phyloP scores from a whole-genome alignment of 176 grass and related monocot species.

The Aegilops longissima region DNA sequence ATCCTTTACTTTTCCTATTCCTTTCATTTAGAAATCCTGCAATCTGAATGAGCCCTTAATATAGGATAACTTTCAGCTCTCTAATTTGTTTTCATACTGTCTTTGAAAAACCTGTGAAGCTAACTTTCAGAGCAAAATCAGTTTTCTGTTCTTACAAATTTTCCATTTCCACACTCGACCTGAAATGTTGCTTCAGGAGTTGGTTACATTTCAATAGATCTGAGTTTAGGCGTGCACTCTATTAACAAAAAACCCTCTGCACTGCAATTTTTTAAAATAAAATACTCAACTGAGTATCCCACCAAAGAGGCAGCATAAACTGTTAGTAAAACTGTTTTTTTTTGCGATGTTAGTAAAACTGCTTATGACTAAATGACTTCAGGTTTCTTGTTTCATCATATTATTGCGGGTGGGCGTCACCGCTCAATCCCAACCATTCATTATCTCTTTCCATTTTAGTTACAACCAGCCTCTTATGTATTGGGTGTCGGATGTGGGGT shows the following conservation, averaged over 20 bases:
- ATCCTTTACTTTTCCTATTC: too few species aligned
- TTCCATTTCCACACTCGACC: neutral
- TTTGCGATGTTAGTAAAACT: too few species aligned
- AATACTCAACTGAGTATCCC: neutral
- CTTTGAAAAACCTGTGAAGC: neutral
- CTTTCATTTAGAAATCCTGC: too few species aligned
- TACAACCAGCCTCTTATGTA: neutral
- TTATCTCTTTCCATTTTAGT: neutral
- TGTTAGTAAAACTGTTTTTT: neutral
- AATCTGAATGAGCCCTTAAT: too few species aligned
- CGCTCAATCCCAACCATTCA: neutral
- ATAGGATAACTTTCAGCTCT: neutral
- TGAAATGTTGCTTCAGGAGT: slow-evolving; percentile 3
- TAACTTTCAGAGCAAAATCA: neutral
- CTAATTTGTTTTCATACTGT: neutral
- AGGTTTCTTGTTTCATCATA: neutral
- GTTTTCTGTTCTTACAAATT: neutral
- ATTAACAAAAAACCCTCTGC: neutral
- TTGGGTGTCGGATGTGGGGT: neutral
- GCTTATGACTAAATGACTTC: neutral
- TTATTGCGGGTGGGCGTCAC: neutral
- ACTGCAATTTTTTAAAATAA: neutral
- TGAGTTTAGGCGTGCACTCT: neutral
- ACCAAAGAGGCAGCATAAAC: neutral
- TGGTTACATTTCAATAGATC: neutral